Base-by-base conservation (phyloP, 257 asterid genomes). In the Hygrophila difformis region DNA sequence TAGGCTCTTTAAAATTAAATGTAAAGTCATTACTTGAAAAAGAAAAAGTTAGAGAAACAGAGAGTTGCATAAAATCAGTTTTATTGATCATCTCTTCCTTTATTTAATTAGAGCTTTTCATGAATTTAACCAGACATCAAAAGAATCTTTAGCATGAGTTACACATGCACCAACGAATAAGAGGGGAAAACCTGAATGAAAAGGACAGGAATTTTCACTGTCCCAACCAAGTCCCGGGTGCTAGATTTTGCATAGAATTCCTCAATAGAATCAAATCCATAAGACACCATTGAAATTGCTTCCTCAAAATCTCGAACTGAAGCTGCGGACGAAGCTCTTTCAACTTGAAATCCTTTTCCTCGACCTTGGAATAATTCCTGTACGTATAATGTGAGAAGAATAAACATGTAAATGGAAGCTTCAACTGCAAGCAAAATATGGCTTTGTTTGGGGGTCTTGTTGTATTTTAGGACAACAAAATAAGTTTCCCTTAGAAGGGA, bases 311-410 rank as follows among this genome's bases (percentile, higher is more conserved):
- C 98, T 39, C 87, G 72, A 49, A 77, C 53, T 12, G 93, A 79
- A 29, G 82, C 65, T 37, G 96, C 84, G 17, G 74, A 64, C 17
- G 85, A 67, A 64, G 94, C 98, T 45, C 69, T 75, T 49, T 74
- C 77, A 50, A 89, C 91, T 60, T 89, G 73, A 70, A 85, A 89
- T 38, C 92, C 74, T 70, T 85, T 89, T 48, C 81, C 77, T 24
- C 71, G 85, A 49, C 96, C 98, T 77, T 82, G 94, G 72, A 89
- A 89, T 54, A 89, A 66, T 82, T 74, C 96, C 98, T 91, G 73
- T 43, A 57, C 44, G 47, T 64, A 68, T 23, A 33, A 49, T 14
- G 57, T 38, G 29, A 6, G 33, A 34, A 8, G 28, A 58, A 43
- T 43, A 48, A 51, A 24, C n/a, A n/a, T n/a, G 47, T 19, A 49